phyloP scores from a whole-genome alignment of 2,329 filamentous ascomycete genomes.

The Fusarium concolor region DNA sequence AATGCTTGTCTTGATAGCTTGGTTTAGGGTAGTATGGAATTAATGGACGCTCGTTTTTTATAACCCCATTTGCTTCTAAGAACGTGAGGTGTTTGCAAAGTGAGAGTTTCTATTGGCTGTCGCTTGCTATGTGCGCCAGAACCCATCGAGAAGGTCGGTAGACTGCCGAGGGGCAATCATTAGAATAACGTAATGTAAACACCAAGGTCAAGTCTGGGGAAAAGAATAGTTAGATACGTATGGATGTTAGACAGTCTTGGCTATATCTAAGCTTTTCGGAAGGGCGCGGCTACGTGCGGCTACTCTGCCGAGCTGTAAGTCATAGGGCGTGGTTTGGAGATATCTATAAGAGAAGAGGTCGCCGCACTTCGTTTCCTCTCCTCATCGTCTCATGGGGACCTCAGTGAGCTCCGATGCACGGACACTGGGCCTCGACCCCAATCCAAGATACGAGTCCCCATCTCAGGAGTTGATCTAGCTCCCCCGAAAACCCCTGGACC shows the following conservation, averaged over 20 bases:
- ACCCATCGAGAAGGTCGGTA: neutral
- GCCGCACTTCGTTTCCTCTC: neutral
- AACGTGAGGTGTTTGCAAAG: too few species aligned
- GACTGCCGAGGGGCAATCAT: too few species aligned
- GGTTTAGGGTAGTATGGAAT: neutral
- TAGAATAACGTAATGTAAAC: neutral
- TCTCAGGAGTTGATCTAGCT: conserved; percentile 20
- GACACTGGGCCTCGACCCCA: neutral
- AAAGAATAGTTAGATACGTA: fast-evolving
- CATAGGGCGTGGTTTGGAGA: neutral
- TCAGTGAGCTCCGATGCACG: neutral
- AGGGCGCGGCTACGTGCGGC: neutral
- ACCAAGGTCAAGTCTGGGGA: neutral
- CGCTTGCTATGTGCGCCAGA: neutral
- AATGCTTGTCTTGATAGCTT: neutral
- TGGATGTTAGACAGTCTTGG: neutral
- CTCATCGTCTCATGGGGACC: neutral
- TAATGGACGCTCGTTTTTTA: neutral
- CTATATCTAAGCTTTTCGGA: neutral
- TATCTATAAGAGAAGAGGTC: too few species aligned
- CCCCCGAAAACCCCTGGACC: neutral
- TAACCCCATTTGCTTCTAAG: too few species aligned
- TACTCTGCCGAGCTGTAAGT: neutral
- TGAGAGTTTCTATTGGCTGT: too few species aligned
- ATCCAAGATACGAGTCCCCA: neutral